Evolutionary conservation across 805 yeast genomes (phyloP), one percentile per base, ranked within the genome.

Genomic region (Sugiyamaella marilandica): DNA sequence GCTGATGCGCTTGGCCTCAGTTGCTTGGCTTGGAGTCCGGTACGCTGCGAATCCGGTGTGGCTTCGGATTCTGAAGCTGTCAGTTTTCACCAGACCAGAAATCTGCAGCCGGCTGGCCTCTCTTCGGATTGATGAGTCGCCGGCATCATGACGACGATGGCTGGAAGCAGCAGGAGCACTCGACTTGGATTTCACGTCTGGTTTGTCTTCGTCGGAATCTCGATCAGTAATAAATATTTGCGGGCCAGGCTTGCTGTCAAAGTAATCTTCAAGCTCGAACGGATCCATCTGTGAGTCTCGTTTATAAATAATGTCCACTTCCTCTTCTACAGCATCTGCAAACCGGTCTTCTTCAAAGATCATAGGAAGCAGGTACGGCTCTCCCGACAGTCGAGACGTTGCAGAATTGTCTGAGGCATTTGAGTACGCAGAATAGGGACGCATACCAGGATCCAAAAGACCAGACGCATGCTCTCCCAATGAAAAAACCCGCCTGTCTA

Each of bases 311-410:
- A 55, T 36, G 24, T 67, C 67, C 47, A 67, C 59, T 49, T 67
- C 73, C 41, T 69, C 68, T 54, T 67, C 72, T 9, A 69, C 58
- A 13, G 72, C 70, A 50, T 67, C 71, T 1, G 71, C 70, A 52
- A 70, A 70, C 45, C 70, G 47, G 48, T 68, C 73, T 41, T 70
- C 74, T 47, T 70, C 74, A 48, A 70, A 70, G 24, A 70, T 68
- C 71, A 69, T 68, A 0, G 74, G 74, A 56, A 70, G 50, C 21
- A 67, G 52, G 47, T 61, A 65, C 10, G 46, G 46, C 50, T 47
- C 50, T 4, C 29, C 50, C 18, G 55, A 21, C 31, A 44, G 26
- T 10, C 47, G 26, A 10, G 58, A 44, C 16, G 41, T 41, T 21
- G 46, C 36, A 13, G 49, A 52, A 19, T 34, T 29, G 26, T 32